Evolutionary conservation across 768 basidiomycete species (phyloP), one percentile per base, ranked within the genome.

Genomic region (Podaxis sp.): DNA sequence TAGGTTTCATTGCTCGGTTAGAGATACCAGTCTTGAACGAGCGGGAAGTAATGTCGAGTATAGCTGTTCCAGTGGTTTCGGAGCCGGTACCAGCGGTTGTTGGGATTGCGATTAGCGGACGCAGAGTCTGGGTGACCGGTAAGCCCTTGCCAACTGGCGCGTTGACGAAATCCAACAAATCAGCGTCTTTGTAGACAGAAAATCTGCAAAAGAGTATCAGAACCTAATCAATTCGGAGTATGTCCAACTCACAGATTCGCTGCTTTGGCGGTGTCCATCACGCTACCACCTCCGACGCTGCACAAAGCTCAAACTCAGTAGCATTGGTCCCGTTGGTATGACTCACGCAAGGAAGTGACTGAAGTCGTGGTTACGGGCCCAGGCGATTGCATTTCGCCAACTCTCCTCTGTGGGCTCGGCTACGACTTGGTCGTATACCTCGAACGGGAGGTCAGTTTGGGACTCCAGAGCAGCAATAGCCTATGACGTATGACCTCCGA

Each of bases 11-110:
- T 3, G 95, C 93, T 40, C 96, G 87, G 70, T 84, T 95, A 0
- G 96, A 90, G 67, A 99, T 99, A 49, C 96, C 96, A 13, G 96
- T 98, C 81, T 98, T 98, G 84, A 98, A 97, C 4, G 89, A 85
- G 68, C 84, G 86, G 0, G 94, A 95, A 0, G 96, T 93, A 49
- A 97, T 93, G 70, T 96, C 93, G 59, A 97, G 83, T 67, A 98
- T 96, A 11, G 96, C 93, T 0, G 96, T 90, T 9, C 96, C 96
- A 0, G 96, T 98, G 2, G 96, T 98, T 74, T 98, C 93, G 1
- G 92, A 93, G 17, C 95, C 95, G 13, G 95, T 96, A 55, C 96
- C 96, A 33, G 87, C 87, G 3, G 84, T 85, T 22, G 84, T 85
- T 22, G 84, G 82, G 75, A 95, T 81, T 49, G 94, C 94, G 64